phyloP scores from a whole-genome alignment of 331 rosid species.

The Quercus phellos region DNA sequence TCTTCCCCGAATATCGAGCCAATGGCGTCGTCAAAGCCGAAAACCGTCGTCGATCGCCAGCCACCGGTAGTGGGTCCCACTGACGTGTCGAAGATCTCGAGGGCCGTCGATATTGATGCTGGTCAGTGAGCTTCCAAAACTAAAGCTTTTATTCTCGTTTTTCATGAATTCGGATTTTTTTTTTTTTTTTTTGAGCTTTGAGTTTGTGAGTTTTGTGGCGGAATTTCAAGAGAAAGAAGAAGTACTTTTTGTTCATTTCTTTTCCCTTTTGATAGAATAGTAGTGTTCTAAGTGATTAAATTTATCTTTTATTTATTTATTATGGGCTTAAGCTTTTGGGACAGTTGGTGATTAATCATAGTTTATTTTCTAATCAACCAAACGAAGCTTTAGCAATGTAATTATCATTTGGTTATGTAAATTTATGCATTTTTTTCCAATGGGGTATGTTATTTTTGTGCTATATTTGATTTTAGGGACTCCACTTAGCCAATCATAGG shows the following conservation, averaged over 20 bases:
- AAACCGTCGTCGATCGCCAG: conserved; percentile 35
- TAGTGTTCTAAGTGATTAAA: too few relatives aligned
- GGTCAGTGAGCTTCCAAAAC: not conserved
- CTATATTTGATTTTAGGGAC: not conserved
- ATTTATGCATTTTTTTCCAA: not conserved
- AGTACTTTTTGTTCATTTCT: not conserved
- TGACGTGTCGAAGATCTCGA: conserved; percentile 33
- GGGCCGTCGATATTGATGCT: conserved; percentile 24
- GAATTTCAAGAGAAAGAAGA: too few relatives aligned
- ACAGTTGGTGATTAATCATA: too few relatives aligned
- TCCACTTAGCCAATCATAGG: not conserved
- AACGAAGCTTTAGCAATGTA: not conserved
- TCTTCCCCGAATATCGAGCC: conserved; percentile 38
- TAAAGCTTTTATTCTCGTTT: not conserved
- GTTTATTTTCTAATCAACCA: too few relatives aligned
- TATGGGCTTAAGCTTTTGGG: too few relatives aligned
- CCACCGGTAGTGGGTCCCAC: conserved; percentile 42
- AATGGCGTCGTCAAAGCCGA: conserved; percentile 40
- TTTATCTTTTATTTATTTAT: too few relatives aligned
- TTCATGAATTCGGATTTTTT: not conserved
- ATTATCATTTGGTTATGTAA: not conserved
- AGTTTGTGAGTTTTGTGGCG: not conserved
- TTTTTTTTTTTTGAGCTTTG: not conserved
- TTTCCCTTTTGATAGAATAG: not conserved
- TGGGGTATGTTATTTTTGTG: not conserved